phyloP scores from a whole-genome alignment of 768 basidiomycete genomes.

The Leccinum uliginosum region DNA sequence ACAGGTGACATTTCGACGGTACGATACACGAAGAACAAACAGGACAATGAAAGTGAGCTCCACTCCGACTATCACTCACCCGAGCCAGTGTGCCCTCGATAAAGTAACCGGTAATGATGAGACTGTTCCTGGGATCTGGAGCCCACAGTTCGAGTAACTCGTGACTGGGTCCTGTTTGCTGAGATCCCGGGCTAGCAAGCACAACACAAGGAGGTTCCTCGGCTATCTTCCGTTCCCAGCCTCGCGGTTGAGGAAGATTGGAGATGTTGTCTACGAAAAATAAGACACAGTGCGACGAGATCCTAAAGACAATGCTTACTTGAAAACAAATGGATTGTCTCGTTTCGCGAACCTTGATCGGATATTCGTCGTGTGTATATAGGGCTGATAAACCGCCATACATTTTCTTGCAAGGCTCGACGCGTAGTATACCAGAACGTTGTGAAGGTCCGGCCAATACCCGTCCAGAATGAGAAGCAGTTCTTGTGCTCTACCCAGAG shows the following conservation, averaged over 20 bases:
- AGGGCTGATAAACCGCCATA: constrained; percentile 98
- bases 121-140: constrained; percentile 90
- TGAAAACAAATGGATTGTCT: constrained; percentile 98
- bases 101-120: constrained; percentile 95
- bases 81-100: constrained; percentile 97
- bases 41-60: constrained; percentile 7
- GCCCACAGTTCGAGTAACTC: constrained; percentile 97
- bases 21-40: constrained; percentile 24
- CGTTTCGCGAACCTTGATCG: constrained; percentile 87
- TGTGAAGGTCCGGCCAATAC: constrained; percentile 97
- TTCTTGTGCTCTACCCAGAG: constrained; percentile 94
- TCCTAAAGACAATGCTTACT: constrained; percentile 46
- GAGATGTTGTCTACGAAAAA: constrained; percentile 65
- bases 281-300: not conserved
- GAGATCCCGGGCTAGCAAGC: constrained; percentile 92
- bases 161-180: constrained; percentile 87
- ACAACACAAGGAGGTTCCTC: constrained; percentile 97
- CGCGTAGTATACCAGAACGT: constrained; percentile 94
- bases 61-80: constrained; percentile 61
- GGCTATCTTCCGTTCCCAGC: constrained; percentile 90
- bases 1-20: constrained; percentile 17
- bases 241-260: constrained; percentile 77
- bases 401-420: constrained; percentile 94
- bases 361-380: constrained; percentile 96
- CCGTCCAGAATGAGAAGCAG: constrained; percentile 93